phyloP scores from a whole-genome alignment of 352 stramenopile genomes.

The Globisporangium parvum region DNA sequence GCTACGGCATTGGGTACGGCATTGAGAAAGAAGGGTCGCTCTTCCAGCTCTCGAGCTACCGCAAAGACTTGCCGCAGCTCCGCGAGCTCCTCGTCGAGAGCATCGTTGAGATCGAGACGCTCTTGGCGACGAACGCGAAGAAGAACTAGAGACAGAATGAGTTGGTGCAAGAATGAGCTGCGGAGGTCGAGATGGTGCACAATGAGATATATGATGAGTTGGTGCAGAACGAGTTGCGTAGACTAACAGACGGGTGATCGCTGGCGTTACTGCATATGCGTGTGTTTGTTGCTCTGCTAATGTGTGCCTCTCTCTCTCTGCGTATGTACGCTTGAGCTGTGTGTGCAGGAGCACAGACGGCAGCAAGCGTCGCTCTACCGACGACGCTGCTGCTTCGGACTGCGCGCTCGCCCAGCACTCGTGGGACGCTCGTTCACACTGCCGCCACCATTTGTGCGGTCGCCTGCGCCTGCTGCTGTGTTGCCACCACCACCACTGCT shows the following conservation, averaged over 20 bases:
- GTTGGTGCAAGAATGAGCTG: not conserved
- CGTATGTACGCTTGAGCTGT: too few species aligned
- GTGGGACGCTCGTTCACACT: conserved; percentile 12
- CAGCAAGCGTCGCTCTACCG: conserved; percentile 17
- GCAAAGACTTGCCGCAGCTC: conserved; percentile 64
- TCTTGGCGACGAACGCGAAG: conserved; percentile 42
- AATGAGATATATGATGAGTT: not conserved
- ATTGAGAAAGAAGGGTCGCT: conserved; percentile 79
- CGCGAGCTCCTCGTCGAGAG: conserved; percentile 71
- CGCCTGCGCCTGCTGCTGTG: not conserved
- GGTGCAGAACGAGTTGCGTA: not conserved
- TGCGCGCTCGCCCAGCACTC: conserved; percentile 25
- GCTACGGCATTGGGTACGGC: conserved; percentile 88
- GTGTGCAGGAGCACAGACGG: too few species aligned
- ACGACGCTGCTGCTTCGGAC: conserved; percentile 44
- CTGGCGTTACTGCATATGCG: too few species aligned
- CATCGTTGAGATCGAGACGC: conserved; percentile 59
- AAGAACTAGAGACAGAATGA: conserved; percentile 11
- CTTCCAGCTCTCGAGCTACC: conserved; percentile 86
- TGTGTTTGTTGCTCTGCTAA: too few species aligned
- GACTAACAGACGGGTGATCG: too few species aligned
- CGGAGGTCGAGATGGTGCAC: not conserved
- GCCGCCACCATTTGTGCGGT: not conserved
- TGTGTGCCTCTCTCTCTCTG: too few species aligned
- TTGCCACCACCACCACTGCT: too few species aligned